Conservation (phyloP, 345 rosid species). For the Sonneratia alba region DNA sequence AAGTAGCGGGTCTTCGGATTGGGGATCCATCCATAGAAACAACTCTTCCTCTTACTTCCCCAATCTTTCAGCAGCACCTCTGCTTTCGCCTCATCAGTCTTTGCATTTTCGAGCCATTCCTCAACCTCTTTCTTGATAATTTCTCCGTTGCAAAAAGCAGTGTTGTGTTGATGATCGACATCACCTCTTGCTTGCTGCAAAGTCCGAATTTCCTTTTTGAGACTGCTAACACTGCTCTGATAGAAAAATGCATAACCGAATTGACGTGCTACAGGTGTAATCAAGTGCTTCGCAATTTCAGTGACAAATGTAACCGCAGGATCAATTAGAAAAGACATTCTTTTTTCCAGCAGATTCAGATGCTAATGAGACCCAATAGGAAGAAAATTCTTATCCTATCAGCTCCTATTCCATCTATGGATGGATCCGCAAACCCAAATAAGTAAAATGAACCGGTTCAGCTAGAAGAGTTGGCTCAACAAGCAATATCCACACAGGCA, state of each 20-base stretch:
- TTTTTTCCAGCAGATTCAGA: no score
- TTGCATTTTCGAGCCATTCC: neutral
- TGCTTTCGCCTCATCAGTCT: neutral
- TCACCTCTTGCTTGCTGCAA: neutral
- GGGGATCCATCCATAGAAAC: constrained; percentile 1
- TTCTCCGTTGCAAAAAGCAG: neutral
- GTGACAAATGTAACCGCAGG: neutral
- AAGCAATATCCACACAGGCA: no score
- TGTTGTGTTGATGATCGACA: neutral
- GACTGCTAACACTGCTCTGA: neutral
- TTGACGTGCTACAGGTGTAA: neutral
- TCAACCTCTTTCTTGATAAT: neutral
- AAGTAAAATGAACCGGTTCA: no score
- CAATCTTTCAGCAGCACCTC: neutral
- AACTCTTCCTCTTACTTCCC: neutral
- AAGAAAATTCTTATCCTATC: no score
- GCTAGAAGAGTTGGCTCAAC: no score
- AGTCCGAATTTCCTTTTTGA: neutral
- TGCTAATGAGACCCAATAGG: no score
- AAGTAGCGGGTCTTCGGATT: neutral
- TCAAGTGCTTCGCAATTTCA: neutral
- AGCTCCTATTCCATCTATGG: no score
- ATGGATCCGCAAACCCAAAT: no score
- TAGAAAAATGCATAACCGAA: neutral
- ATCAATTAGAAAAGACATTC: neutral